A percentile compares a stretch with the other conserved stretches of the same genome.
Conservation (phyloP, 75 land plant species). For the Azolla pinnata region DNA sequence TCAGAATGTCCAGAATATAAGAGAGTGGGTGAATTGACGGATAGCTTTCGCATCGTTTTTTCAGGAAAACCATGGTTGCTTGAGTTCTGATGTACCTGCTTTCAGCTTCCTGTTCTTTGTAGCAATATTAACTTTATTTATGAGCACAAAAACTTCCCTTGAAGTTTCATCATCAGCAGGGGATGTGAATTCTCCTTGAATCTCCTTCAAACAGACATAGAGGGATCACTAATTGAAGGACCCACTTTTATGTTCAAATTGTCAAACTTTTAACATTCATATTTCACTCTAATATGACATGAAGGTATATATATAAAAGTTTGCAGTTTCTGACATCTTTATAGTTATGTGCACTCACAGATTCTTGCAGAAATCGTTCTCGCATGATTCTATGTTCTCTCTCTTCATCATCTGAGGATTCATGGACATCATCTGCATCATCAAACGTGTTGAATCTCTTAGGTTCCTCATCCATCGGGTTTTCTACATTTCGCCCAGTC, state of each 20-base stretch:
- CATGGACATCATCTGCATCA: slow-evolving; percentile 30
- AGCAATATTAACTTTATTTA: slow-evolving; percentile 76
- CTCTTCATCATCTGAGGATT: slow-evolving; percentile 68
- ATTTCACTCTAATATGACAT: neutral
- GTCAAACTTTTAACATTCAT: neutral
- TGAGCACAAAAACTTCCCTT: slow-evolving; percentile 69
- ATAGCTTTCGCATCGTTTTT: no score
- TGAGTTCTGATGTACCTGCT: slow-evolving; percentile 5
- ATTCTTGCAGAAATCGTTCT: slow-evolving; percentile 35
- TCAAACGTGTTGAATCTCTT: slow-evolving; percentile 14
- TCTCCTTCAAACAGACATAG: slow-evolving; percentile 31
- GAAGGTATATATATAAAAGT: no score
- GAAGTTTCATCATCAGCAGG: slow-evolving; percentile 69
- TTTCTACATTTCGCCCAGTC: neutral
- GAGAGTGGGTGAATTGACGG: no score
- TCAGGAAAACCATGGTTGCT: no score
- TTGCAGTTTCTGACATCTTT: no score
- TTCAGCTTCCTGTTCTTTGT: slow-evolving; percentile 35
- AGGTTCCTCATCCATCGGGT: slow-evolving; percentile 19
- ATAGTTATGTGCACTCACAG: slow-evolving; percentile 32
- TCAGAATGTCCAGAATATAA: neutral
- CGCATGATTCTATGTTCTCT: slow-evolving; percentile 28
- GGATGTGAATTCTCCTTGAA: slow-evolving; percentile 30
- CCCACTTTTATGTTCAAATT: neutral
- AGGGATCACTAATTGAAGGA: no score